Evolutionary conservation across 345 rosid genomes (phyloP).

Genomic region (Psidium guajava): DNA sequence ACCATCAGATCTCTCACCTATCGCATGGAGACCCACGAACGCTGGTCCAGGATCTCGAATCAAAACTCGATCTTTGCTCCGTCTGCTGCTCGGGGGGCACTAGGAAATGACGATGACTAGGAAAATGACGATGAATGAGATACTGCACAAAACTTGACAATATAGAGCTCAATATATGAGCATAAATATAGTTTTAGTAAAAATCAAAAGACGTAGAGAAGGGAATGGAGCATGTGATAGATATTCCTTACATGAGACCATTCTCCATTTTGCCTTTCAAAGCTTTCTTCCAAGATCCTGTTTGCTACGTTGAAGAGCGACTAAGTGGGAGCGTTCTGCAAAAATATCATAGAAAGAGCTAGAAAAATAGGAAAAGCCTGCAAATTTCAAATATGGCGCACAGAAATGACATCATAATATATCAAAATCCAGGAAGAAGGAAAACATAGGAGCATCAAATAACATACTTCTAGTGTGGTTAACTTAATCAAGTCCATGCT

Average conservation of each 20-base stretch:
- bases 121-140: not conserved
- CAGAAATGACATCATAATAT: not conserved
- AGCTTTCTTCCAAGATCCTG: constrained; percentile 57
- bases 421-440: not conserved
- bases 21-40: no score
- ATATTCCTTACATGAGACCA: constrained; percentile 51
- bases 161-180: not conserved
- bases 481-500: constrained; percentile 53
- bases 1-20: no score
- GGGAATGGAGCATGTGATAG: not conserved
- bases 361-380: not conserved
- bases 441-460: not conserved
- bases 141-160: not conserved
- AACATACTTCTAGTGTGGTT: constrained; percentile 55
- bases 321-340: constrained; percentile 65
- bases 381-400: constrained; percentile 1
- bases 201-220: not conserved
- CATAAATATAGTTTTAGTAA: not conserved
- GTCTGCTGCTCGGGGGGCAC: no score
- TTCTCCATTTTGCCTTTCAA: constrained; percentile 56
- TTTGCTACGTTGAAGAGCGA: constrained; percentile 52
- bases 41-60: no score
- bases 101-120: no score
- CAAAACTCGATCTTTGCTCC: no score
- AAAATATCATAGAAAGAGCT: not conserved